Evolutionary conservation across 2,329 filamentous ascomycete genomes (phyloP).

Genomic region (Ilyonectria destructans): DNA sequence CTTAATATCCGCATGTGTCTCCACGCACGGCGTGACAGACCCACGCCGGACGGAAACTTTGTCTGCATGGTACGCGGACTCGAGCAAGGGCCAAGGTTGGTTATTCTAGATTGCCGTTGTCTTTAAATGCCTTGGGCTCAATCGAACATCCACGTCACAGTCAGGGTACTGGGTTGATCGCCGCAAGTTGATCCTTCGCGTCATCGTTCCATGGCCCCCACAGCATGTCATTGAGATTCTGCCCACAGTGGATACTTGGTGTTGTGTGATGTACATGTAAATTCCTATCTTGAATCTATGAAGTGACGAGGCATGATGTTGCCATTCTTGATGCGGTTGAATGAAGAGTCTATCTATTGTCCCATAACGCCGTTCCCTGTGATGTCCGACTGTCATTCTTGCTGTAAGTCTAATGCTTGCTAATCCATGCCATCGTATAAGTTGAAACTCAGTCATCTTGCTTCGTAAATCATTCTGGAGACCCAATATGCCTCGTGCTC

Average conservation of each 20-base stretch:
- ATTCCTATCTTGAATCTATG: conserved; percentile 3
- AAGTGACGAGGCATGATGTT: not conserved
- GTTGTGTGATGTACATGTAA: not conserved
- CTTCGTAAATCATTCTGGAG: not conserved
- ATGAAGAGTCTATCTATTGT: conserved; percentile 18
- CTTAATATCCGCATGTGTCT: conserved; percentile 10
- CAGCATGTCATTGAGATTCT: conserved; percentile 25
- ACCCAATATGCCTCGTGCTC: not conserved
- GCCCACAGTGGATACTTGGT: conserved; percentile 27
- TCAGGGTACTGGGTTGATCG: conserved; percentile 1
- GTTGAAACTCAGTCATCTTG: conserved; percentile 4
- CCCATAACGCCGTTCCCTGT: conserved; percentile 21
- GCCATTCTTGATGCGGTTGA: conserved; percentile 9
- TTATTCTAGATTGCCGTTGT: conserved; percentile 20
- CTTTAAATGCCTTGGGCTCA: conserved; percentile 12
- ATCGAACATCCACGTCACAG: conserved; percentile 10
- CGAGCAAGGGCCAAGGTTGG: conserved; percentile 7
- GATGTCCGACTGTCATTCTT: conserved; percentile 6
- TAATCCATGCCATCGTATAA: not conserved
- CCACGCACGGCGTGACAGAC: conserved; percentile 6
- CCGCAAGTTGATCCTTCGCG: not conserved
- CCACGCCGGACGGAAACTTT: not conserved
- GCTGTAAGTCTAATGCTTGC: conserved; percentile 7
- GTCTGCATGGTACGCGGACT: not conserved
- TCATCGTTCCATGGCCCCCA: conserved; percentile 8